Evolutionary conservation across 768 basidiomycete species (phyloP).

Genomic region (Tephrocybe sp.): DNA sequence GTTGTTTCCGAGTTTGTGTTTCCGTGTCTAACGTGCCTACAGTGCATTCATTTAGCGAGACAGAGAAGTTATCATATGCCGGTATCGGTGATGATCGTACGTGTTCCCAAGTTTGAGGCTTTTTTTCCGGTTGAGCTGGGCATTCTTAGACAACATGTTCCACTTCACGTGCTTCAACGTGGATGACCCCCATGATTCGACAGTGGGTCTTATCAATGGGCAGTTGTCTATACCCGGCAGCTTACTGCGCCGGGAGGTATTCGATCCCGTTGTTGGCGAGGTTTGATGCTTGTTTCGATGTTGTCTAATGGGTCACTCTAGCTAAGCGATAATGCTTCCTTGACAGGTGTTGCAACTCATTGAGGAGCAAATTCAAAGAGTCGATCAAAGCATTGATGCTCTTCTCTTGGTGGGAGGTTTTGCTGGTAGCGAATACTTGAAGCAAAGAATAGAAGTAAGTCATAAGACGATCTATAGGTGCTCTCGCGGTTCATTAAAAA

Average conservation of each 20-base stretch:
- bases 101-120: slow-evolving; percentile 16
- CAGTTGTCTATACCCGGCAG: slow-evolving; percentile 82
- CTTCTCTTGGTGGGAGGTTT: slow-evolving; percentile 90
- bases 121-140: slow-evolving; percentile 3
- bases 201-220: slow-evolving; percentile 78
- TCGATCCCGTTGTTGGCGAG: slow-evolving; percentile 83
- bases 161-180: slow-evolving; percentile 91
- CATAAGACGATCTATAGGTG: slow-evolving; percentile 4
- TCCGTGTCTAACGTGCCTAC: slow-evolving; percentile 4
- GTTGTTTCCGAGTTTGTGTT: slow-evolving; percentile 14
- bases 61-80: slow-evolving; percentile 76
- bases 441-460: slow-evolving; percentile 71
- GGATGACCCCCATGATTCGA: slow-evolving; percentile 76
- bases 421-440: slow-evolving; percentile 82
- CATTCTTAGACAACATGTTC: slow-evolving; percentile 74
- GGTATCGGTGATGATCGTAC: slow-evolving; percentile 76
- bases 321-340: slow-evolving; percentile 3
- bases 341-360: slow-evolving; percentile 72
- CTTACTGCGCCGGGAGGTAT: slow-evolving; percentile 79
- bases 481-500: slow-evolving; percentile 10
- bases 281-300: slow-evolving; percentile 34
- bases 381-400: slow-evolving; percentile 75
- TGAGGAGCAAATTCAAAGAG: slow-evolving; percentile 67
- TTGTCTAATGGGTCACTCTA: background rate
- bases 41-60: slow-evolving; percentile 86